Base-by-base conservation (phyloP, 164 flowering plant species). In the Chimonanthus praecox region DNA sequence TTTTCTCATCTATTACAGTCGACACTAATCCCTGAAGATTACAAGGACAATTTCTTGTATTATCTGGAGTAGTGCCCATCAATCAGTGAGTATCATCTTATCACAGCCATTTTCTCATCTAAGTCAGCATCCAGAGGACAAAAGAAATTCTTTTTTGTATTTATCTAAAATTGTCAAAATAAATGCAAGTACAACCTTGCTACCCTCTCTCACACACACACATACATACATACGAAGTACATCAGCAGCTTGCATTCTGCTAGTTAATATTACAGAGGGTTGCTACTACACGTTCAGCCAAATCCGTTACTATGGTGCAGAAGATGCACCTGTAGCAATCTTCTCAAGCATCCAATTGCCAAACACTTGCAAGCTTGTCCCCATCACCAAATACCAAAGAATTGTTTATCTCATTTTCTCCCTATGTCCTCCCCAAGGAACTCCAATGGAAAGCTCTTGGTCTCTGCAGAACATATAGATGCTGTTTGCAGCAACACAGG, bases 401-500 rank as follows among this genome's bases (percentile, higher is more conserved):
- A 16, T 54, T 54, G 5, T 9, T 54, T 13, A 3, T 13, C 33
- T 54, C 60, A 51, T 46, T 45, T 4, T 67, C 5, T 46, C 49
- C 49, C 46, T 20, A 7, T 44, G 44, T 20, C 50, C 13, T 67
- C 15, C 5, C 69, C 11, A 13, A 7, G 20, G 60, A 33, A 33
- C 60, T 54, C 11, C 60, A 54, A 11, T 54, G 60, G 33, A 33
- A 20, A 20, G 21, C 0, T 20, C 10, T 11, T 54, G 44, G 68
- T 44, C 44, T 43, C 44, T 18, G 61, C 33, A 49, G n/a, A 48
- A 18, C 81, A 90, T 65, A 76, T 80, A 84, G 85, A 92, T 71
- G 81, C 92, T 87, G 80, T 80, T 88, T 64, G 86, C 88, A 20
- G 86, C 77, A 67, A 88, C 90, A 76, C 91, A 87, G 48, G 95